phyloP scores from a whole-genome alignment of 495 filamentous ascomycete species.

The Hypoxylon fragiforme region DNA sequence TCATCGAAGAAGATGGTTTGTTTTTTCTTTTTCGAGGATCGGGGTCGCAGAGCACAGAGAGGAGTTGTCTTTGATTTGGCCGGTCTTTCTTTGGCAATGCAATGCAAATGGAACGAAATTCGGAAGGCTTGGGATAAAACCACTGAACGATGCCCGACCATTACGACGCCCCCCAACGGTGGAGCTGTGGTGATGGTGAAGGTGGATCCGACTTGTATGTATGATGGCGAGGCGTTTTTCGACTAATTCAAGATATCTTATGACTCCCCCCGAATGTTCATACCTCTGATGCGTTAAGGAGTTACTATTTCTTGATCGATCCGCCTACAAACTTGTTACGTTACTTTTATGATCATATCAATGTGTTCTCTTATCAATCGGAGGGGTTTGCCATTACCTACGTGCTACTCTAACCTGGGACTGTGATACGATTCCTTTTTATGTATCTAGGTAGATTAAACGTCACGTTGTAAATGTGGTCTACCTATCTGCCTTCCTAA shows the following conservation, averaged over 20 bases:
- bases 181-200: constrained; percentile 7
- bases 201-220: constrained; percentile 32
- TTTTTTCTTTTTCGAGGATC: not conserved
- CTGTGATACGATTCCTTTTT: too few relatives aligned
- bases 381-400: too few relatives aligned
- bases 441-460: too few relatives aligned
- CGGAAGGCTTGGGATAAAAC: constrained; percentile 33
- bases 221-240: constrained; percentile 36
- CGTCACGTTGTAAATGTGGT: too few relatives aligned
- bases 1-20: constrained; percentile 8
- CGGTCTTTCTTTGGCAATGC: constrained; percentile 23
- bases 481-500: too few relatives aligned
- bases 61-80: constrained; percentile 30
- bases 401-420: too few relatives aligned
- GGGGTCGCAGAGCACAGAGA: constrained; percentile 20
- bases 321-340: not conserved
- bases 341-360: not conserved
- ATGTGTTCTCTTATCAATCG: too few relatives aligned
- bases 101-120: constrained; percentile 19
- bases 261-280: constrained; percentile 20
- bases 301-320: not conserved
- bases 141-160: constrained; percentile 2
- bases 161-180: not conserved
- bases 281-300: constrained; percentile 2
- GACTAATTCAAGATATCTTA: constrained; percentile 37